Evolutionary conservation across 225 moss, liverwort and hornwort species (phyloP).

Genomic region (Physcomitrellopsis africana): DNA sequence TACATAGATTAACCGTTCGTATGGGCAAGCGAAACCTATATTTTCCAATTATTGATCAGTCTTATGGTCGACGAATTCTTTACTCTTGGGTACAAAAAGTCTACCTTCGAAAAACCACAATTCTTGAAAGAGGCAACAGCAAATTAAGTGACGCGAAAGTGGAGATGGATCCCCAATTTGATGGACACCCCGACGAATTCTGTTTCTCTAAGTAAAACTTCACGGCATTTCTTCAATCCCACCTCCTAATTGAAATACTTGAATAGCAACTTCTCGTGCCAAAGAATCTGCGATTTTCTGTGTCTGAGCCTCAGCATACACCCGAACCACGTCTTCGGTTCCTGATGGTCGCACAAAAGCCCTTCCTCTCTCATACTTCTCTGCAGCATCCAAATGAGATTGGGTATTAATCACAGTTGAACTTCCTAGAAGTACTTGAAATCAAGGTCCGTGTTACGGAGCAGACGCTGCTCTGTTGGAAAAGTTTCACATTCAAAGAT

Average conservation of each 20-base stretch:
- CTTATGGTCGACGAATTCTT: not conserved
- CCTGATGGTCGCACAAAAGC: slow-evolving; percentile 95
- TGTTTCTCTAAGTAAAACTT: not conserved
- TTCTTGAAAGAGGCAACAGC: not conserved
- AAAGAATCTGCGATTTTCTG: slow-evolving; percentile 76
- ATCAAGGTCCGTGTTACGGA: not conserved
- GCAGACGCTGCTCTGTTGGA: not conserved
- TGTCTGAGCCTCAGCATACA: slow-evolving; percentile 86
- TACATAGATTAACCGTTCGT: not conserved
- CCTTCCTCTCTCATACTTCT: slow-evolving; percentile 61
- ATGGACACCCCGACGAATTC: not conserved
- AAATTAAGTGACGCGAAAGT: not conserved
- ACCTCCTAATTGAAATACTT: slow-evolving; percentile 72
- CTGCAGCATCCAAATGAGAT: slow-evolving; percentile 47
- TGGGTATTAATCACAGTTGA: not conserved
- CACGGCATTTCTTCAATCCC: slow-evolving; percentile 64
- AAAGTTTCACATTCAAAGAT: not conserved
- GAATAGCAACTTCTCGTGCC: slow-evolving; percentile 66
- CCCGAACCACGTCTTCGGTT: slow-evolving; percentile 91
- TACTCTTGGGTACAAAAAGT: not conserved
- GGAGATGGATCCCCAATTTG: not conserved
- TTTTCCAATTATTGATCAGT: not conserved
- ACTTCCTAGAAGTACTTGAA: not conserved
- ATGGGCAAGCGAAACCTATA: not conserved
- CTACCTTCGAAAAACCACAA: not conserved